Evolutionary conservation across 2,329 filamentous ascomycete genomes (phyloP).

Genomic region (Stagonosporopsis chrysanthemi): DNA sequence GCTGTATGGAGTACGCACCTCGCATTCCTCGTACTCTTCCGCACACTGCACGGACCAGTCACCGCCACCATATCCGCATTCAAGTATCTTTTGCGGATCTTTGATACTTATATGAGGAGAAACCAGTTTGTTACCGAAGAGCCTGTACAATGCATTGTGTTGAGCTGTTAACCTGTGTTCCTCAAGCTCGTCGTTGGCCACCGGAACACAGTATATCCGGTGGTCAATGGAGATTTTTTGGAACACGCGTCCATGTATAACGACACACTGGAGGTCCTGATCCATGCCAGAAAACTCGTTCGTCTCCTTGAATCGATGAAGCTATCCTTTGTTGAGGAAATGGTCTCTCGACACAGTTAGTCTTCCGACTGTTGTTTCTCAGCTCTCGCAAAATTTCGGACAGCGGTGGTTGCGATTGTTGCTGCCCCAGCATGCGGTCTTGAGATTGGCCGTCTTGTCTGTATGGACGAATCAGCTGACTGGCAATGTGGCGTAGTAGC

Average conservation of each 20-base stretch:
- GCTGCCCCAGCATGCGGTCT: neutral
- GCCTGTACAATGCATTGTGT: slow-evolving; percentile 41
- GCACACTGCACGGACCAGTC: slow-evolving; percentile 50
- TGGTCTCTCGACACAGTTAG: neutral
- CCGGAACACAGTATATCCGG: slow-evolving; percentile 50
- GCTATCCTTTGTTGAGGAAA: neutral
- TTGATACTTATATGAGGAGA: slow-evolving; percentile 37
- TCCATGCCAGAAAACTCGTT: slow-evolving; percentile 19
- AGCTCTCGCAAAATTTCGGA: neutral
- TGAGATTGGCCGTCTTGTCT: neutral
- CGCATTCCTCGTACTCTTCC: slow-evolving; percentile 47
- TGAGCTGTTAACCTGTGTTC: slow-evolving; percentile 48
- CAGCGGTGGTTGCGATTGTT: neutral
- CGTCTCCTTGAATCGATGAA: no score
- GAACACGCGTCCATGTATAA: slow-evolving; percentile 49
- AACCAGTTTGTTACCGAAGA: slow-evolving; percentile 42
- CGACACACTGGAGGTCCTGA: slow-evolving; percentile 34
- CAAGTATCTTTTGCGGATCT: slow-evolving; percentile 45
- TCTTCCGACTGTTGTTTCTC: no score
- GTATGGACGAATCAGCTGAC: neutral
- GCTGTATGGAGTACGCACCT: slow-evolving; percentile 37
- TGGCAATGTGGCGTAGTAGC: neutral
- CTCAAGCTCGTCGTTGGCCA: slow-evolving; percentile 47
- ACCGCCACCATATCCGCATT: slow-evolving; percentile 51
- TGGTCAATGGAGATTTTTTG: slow-evolving; percentile 50